Evolutionary conservation across 805 yeast genomes (phyloP), one percentile per base, ranked within the genome.

Genomic region (Monosporozyma unispora): DNA sequence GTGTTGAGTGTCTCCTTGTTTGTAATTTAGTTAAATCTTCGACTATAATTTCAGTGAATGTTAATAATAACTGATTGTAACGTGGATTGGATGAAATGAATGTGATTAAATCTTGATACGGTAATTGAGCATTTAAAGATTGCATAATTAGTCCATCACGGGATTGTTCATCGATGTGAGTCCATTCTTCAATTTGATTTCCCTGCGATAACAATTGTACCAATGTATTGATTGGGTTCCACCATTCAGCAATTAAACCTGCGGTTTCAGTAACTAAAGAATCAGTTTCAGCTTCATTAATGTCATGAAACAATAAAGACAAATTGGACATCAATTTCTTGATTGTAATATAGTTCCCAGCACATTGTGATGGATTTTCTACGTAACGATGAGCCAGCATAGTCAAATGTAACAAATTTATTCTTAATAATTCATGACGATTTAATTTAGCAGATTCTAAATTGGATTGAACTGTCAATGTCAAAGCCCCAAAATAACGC

Each of bases 311-410:
- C 18, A 66, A 56, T 21, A 58, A 49, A 11, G 70, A 64, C 37
- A 63, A 51, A 49, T 66, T 66, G 3, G 70, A 66, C 68, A 66
- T 66, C 18, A 66, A 52, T 46, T 65, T 66, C 37, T 59, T 65
- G 9, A 66, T 62, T 5, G 59, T 57, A 14, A 61, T 50, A 27
- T 58, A 37, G 9, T 50, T 47, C 12, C 54, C 35, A 3, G 28
- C 27, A 23, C 33, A n/a, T 25, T 45, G 18, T 47, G 50, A 4
- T 14, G 62, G 54, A 28, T 64, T 48, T 2, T 48, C 41, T 2
- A 51, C 47, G 38, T 55, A 62, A n/a, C 45, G 27, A 22, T 50
- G 45, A 28, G 58, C 52, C 29, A 53, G 47, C 33, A 51, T 57
- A 1, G 55, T 46, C 44, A 64, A 48, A 48, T 62, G 61, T 6